Evolutionary conservation across 768 basidiomycete genomes (phyloP).

Genomic region (Leccinum rimulosum): DNA sequence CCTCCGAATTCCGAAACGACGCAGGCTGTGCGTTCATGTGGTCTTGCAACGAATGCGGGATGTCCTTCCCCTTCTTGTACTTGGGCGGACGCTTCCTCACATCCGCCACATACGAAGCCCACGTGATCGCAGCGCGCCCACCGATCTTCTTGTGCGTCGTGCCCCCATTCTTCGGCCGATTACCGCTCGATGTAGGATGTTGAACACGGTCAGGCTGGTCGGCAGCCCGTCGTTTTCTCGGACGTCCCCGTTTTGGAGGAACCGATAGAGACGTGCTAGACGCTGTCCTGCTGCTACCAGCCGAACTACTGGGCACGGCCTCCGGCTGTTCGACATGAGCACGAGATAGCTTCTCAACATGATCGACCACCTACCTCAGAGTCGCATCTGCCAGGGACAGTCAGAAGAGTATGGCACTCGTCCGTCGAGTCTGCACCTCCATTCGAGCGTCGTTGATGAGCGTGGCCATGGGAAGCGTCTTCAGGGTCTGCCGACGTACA

Average conservation of each 20-base stretch:
- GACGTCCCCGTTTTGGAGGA: not conserved
- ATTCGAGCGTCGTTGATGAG: conserved; percentile 1
- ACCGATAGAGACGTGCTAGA: conserved; percentile 16
- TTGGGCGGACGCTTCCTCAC: conserved; percentile 20
- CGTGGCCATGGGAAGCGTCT: not conserved
- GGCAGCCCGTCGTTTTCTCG: not conserved
- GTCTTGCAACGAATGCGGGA: conserved; percentile 67
- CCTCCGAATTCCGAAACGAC: conserved; percentile 38
- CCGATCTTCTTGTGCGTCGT: not conserved
- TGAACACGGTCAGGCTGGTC: not conserved
- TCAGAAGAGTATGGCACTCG: conserved; percentile 17
- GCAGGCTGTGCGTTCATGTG: conserved; percentile 53
- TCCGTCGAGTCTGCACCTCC: conserved; percentile 13
- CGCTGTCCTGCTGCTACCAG: conserved; percentile 11
- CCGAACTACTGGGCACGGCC: not conserved
- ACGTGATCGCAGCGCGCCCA: conserved; percentile 20
- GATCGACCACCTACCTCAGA: conserved; percentile 7
- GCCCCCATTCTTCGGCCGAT: not conserved
- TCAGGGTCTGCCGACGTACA: not conserved
- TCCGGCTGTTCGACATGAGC: conserved; percentile 14
- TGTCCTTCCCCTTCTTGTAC: conserved; percentile 40
- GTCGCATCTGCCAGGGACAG: not conserved
- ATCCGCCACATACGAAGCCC: conserved; percentile 20
- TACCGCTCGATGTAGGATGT: not conserved
- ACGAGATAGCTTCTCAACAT: too few relatives aligned